Percentiles rank a stretch among this genome's conserved stretches.
Evolutionary conservation across 2,329 filamentous ascomycete species (phyloP).

Genomic region (Graphiopsis chlorocephala): DNA sequence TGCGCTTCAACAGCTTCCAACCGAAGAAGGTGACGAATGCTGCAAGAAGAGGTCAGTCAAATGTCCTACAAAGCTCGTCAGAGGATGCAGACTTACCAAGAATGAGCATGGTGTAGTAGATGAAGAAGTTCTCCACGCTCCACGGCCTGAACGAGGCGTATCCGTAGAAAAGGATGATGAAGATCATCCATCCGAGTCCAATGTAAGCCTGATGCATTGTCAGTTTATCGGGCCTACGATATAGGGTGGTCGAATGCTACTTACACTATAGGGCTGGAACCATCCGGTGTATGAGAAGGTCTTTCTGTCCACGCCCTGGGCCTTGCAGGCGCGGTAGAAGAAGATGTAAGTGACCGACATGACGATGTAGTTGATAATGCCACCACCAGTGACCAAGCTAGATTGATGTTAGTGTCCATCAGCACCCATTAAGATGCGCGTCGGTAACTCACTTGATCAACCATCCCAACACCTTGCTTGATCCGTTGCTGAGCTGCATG

Average conservation of each 20-base stretch:
- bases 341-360: conserved; percentile 59
- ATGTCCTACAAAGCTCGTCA: background rate
- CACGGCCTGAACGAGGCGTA: conserved; percentile 52
- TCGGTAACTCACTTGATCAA: conserved; percentile 41
- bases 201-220: conserved; percentile 27
- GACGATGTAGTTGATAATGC: conserved; percentile 62
- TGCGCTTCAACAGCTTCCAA: conserved; percentile 66
- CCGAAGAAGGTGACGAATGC: conserved; percentile 52
- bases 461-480: conserved; percentile 34
- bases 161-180: conserved; percentile 51
- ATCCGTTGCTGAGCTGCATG: conserved; percentile 31
- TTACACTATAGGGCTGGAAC: conserved; percentile 55
- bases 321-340: conserved; percentile 56
- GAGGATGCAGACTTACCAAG: conserved; percentile 18
- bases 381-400: conserved; percentile 54
- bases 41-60: conserved; percentile 30
- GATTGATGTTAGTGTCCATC: background rate
- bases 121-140: conserved; percentile 45
- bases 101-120: conserved; percentile 46
- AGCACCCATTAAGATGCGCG: no score
- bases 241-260: background rate
- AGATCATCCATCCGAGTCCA: conserved; percentile 31
- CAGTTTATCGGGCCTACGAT: background rate
- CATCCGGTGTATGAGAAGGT: conserved; percentile 57
- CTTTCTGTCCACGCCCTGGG: conserved; percentile 52